phyloP scores from a whole-genome alignment of 192 early-diverging fungal species.

The Coemansia sp. region DNA sequence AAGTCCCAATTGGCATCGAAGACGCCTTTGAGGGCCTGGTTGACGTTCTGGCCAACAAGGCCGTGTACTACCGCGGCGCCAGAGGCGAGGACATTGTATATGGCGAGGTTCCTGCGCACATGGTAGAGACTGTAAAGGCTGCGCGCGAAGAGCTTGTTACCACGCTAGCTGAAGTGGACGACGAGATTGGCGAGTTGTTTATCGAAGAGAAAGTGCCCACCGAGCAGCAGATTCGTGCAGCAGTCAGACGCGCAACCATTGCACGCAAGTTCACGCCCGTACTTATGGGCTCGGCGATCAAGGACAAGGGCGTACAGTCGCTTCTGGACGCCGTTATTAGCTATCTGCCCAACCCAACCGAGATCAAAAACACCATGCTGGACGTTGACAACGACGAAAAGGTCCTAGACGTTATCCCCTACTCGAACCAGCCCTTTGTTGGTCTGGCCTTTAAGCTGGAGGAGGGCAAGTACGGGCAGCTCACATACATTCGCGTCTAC shows the following conservation, averaged over 20 bases:
- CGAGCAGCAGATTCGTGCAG: constrained; percentile 63
- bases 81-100: constrained; percentile 77
- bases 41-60: constrained; percentile 83
- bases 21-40: constrained; percentile 85
- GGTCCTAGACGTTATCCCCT: constrained; percentile 58
- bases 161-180: constrained; percentile 78
- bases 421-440: constrained; percentile 71
- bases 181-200: constrained; percentile 77
- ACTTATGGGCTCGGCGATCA: constrained; percentile 81
- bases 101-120: constrained; percentile 65
- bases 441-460: constrained; percentile 89
- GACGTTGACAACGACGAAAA: constrained; percentile 66
- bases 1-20: constrained; percentile 87
- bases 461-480: constrained; percentile 92
- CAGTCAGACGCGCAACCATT: constrained; percentile 77
- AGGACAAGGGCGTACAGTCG: constrained; percentile 79
- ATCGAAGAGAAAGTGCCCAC: constrained; percentile 72
- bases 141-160: constrained; percentile 74
- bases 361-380: constrained; percentile 71
- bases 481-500: constrained; percentile 96
- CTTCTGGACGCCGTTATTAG: constrained; percentile 67
- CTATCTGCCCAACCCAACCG: constrained; percentile 70
- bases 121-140: constrained; percentile 60
- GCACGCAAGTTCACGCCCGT: constrained; percentile 79
- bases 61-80: constrained; percentile 84